A percentile compares a stretch with the other conserved stretches of the same genome.
phyloP scores from a whole-genome alignment of 768 basidiomycete species.

The Roridomyces roridus region DNA sequence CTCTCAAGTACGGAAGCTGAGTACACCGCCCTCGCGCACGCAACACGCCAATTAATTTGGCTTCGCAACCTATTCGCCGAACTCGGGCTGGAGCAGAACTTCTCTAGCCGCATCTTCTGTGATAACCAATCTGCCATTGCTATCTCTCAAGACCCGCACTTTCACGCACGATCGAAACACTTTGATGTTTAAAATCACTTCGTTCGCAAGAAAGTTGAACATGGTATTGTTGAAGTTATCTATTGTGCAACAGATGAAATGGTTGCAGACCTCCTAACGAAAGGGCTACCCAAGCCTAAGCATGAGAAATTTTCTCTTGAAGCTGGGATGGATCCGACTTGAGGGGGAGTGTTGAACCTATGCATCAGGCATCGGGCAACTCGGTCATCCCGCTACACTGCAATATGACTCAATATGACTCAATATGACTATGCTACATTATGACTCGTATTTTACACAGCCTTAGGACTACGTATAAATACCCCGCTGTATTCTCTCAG shows the following conservation, averaged over 20 bases:
- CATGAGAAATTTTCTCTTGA: constrained; percentile 4
- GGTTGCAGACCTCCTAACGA: constrained; percentile 3
- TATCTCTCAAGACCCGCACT: constrained; percentile 5
- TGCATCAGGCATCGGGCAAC: no score
- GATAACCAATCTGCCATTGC: constrained; percentile 6
- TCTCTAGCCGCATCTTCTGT: not conserved
- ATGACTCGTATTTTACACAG: no score
- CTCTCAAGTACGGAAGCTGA: no score
- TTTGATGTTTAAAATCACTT: constrained; percentile 11
- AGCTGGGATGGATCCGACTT: constrained; percentile 6
- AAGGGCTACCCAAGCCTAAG: constrained; percentile 1
- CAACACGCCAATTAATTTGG: constrained; percentile 27
- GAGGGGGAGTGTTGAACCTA: constrained; percentile 14
- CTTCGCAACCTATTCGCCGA: constrained; percentile 20
- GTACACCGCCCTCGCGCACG: constrained; percentile 33
- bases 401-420: no score
- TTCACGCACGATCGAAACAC: constrained; percentile 5
- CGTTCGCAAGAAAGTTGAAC: constrained; percentile 9
- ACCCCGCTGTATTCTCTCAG: no score
- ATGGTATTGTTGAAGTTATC: not conserved
- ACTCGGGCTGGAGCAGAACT: not conserved
- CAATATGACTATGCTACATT: no score
- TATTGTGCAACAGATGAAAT: constrained; percentile 10
- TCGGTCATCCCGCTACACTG: no score
- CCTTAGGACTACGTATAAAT: no score